Conservation (phyloP, 1,139 yeast species). For the Pichia sp. region DNA sequence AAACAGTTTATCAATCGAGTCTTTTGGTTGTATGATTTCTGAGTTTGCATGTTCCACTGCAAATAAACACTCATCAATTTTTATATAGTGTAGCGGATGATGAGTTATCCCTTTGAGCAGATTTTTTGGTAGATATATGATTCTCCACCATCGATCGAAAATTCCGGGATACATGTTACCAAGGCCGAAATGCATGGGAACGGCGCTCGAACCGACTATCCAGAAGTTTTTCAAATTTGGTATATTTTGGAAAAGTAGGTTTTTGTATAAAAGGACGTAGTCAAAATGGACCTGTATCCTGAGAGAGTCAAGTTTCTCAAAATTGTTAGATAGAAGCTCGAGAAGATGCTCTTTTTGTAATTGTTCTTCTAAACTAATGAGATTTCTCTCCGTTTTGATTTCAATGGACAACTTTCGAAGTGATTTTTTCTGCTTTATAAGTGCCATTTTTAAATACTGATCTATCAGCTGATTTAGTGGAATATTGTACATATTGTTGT, state of each 20-base stretch:
- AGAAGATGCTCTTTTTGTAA: slow-evolving; percentile 26
- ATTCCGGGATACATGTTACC: slow-evolving; percentile 53
- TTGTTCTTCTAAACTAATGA: slow-evolving; percentile 32
- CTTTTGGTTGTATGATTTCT: slow-evolving; percentile 37
- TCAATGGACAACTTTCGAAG: slow-evolving; percentile 42
- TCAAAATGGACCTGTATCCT: slow-evolving; percentile 38
- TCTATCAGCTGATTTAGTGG: slow-evolving; percentile 32
- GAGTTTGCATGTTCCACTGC: slow-evolving; percentile 22
- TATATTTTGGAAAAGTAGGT: slow-evolving; percentile 25
- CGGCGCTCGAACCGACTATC: slow-evolving; percentile 48
- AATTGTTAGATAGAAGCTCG: slow-evolving; percentile 12
- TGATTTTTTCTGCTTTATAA: slow-evolving; percentile 30
- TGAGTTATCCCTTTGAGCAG: slow-evolving; percentile 27
- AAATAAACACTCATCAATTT: slow-evolving; percentile 41
- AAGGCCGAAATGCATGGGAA: slow-evolving; percentile 53
- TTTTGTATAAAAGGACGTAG: slow-evolving; percentile 26
- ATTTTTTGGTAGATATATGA: slow-evolving; percentile 42
- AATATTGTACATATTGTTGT: slow-evolving; percentile 37
- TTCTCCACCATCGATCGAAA: slow-evolving; percentile 54
- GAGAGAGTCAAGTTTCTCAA: slow-evolving; percentile 30
- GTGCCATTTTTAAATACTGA: slow-evolving; percentile 33
- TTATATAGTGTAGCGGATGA: slow-evolving; percentile 39
- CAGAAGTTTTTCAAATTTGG: slow-evolving; percentile 39
- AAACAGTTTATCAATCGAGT: slow-evolving; percentile 44
- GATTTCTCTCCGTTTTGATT: slow-evolving; percentile 35